Evolutionary conservation across 768 basidiomycete genomes (phyloP), one percentile per base, ranked within the genome.

Genomic region (Tephrocybe sp.): DNA sequence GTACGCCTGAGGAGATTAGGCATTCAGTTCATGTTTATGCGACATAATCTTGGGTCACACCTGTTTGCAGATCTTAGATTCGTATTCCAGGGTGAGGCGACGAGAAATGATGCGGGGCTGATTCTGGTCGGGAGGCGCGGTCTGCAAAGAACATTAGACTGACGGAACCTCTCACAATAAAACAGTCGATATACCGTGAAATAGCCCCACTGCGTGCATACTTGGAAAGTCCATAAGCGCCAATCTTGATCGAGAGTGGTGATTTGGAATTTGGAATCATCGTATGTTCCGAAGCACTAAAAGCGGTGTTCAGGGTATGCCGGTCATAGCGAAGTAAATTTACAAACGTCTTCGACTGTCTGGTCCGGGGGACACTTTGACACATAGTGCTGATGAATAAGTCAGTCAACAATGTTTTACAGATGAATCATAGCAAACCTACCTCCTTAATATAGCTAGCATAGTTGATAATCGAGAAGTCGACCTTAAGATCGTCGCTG

Each of bases 191-290:
- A 31, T 59, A 89, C 91, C 26, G 77, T 84, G 65, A 96, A 94
- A 67, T 92, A 99, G 2, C 94, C 96, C 96, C 96, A 98, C 61
- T 96, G 82, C 0, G 91, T 93, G 72, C 92, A 94, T 46, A 92
- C 89, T 69, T 92, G 94, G 77, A 92, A 96, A 5, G 74, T 58
- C 95, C 95, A 98, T 11, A 86, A 69, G 36, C 92, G 78, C 95
- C 95, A 98, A 4, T 76, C 78, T 59, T 91, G 80, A 50, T 82
- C 75, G 7, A 92, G 65, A 10, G 77, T 78, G 1, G 77, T 82
- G 11, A 76, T 72, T 56, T 76, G 75, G 67, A 80, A 96, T 57
- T 83, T 73, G 4, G 72, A 60, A 56, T 87, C 87, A 51, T 95
- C 72, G 54, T 76, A 85, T 0, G 92, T 89, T 4, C 93, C 92